Evolutionary conservation across 805 yeast genomes (phyloP).

Genomic region (Saccharomycopsis selenospora): DNA sequence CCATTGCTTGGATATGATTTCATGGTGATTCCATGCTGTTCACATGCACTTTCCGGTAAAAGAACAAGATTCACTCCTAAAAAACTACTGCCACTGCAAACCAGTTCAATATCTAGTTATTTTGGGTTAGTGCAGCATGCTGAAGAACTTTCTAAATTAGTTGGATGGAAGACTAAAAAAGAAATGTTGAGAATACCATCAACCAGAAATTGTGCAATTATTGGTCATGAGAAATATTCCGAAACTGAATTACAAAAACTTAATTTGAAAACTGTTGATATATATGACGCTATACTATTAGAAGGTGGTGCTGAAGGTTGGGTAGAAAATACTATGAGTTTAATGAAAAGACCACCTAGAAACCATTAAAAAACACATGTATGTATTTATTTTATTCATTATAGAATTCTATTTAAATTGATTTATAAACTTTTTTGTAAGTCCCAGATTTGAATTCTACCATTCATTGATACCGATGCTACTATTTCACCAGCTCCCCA

Average conservation of each 20-base stretch:
- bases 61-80: slow-evolving; percentile 46
- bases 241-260: slow-evolving; percentile 27
- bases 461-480: slow-evolving; percentile 29
- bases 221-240: slow-evolving; percentile 47
- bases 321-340: slow-evolving; percentile 71
- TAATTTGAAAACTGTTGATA: slow-evolving; percentile 27
- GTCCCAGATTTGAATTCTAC: slow-evolving; percentile 21
- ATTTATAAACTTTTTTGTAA: slow-evolving; percentile 4
- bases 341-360: slow-evolving; percentile 66
- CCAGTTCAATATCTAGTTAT: slow-evolving; percentile 54
- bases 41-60: slow-evolving; percentile 77
- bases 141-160: slow-evolving; percentile 52
- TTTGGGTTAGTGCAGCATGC: slow-evolving; percentile 84
- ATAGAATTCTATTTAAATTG: too few relatives aligned
- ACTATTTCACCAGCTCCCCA: slow-evolving; percentile 33
- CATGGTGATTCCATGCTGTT: slow-evolving; percentile 91
- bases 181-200: slow-evolving; percentile 92
- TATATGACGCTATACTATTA: slow-evolving; percentile 54
- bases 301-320: slow-evolving; percentile 92
- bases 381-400: too few relatives aligned
- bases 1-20: slow-evolving; percentile 84
- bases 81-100: slow-evolving; percentile 17
- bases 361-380: slow-evolving; percentile 49
- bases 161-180: slow-evolving; percentile 80
- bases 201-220: slow-evolving; percentile 85